Evolutionary conservation across 2,329 filamentous ascomycete species (phyloP).

Genomic region (Pezicula carpinea): DNA sequence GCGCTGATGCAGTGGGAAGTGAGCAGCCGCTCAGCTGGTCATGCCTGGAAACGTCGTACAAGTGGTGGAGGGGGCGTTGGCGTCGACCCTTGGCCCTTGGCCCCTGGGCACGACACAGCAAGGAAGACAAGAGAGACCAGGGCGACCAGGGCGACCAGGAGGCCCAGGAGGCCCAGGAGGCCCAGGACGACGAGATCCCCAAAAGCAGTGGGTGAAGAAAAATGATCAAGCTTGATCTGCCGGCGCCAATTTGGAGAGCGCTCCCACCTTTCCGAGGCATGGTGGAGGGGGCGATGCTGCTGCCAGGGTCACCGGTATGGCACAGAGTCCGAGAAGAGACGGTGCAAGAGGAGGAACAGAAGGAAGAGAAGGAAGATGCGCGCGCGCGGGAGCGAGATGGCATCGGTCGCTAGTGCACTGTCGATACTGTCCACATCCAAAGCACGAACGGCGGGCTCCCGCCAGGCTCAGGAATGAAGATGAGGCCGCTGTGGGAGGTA

Average conservation of each 20-base stretch:
- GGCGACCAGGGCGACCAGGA: too few species aligned
- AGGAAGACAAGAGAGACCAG: too few species aligned
- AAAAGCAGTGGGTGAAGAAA: too few species aligned
- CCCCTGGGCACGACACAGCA: neutral
- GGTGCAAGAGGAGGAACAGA: neutral
- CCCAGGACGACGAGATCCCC: too few species aligned
- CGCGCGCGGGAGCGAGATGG: neutral
- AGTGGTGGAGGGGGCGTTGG: neutral
- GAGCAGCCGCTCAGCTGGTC: constrained; percentile 9
- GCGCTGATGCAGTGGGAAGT: constrained; percentile 18
- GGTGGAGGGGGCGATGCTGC: too few species aligned
- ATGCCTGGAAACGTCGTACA: neutral
- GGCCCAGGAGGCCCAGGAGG: too few species aligned
- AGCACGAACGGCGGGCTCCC: too few species aligned
- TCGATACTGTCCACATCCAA: too few species aligned
- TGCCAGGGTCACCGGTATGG: neutral
- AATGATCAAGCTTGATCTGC: constrained; percentile 16
- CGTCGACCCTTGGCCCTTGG: neutral
- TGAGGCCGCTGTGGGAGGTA: too few species aligned
- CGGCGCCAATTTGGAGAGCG: constrained; percentile 13
- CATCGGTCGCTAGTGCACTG: too few species aligned
- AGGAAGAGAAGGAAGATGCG: too few species aligned
- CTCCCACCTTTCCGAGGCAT: constrained; percentile 15
- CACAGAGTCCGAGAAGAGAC: constrained; percentile 6
- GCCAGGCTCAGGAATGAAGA: too few species aligned